A percentile compares a stretch with the other conserved stretches of the same genome.
Evolutionary conservation across 768 basidiomycete species (phyloP).

Genomic region (Baorangia bicolor): DNA sequence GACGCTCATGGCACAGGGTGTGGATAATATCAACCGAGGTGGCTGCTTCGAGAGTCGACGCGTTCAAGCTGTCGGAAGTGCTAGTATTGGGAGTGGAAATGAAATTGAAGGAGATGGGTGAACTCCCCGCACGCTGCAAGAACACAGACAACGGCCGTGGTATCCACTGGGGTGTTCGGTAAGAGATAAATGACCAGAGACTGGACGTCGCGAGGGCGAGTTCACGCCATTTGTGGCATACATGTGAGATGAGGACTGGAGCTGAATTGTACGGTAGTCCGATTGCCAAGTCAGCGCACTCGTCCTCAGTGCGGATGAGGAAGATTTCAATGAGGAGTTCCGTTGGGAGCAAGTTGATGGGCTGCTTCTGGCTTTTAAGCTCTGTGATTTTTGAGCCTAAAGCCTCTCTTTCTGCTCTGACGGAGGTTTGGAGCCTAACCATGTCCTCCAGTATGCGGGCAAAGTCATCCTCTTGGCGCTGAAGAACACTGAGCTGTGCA

Average conservation of each 20-base stretch:
- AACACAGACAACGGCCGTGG: slow-evolving; percentile 28
- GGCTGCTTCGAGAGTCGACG: slow-evolving; percentile 13
- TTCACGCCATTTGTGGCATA: slow-evolving; percentile 49
- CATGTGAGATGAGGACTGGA: slow-evolving; percentile 45
- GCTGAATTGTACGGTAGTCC: slow-evolving; percentile 32
- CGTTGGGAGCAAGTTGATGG: slow-evolving; percentile 50
- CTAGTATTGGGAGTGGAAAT: slow-evolving; percentile 17
- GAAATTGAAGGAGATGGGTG: slow-evolving; percentile 38
- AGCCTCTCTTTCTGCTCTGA: slow-evolving; percentile 33
- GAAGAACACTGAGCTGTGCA: slow-evolving; percentile 38
- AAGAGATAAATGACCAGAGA: slow-evolving; percentile 45
- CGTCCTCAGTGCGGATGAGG: slow-evolving; percentile 27
- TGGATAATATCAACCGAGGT: slow-evolving; percentile 28
- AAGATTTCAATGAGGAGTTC: slow-evolving; percentile 50
- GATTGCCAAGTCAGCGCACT: slow-evolving; percentile 21
- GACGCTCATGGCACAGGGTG: slow-evolving; percentile 19
- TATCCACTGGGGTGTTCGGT: slow-evolving; percentile 26
- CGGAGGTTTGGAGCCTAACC: slow-evolving; percentile 36
- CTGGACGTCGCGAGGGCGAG: slow-evolving; percentile 41
- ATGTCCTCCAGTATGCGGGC: slow-evolving; percentile 42
- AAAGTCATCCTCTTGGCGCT: slow-evolving; percentile 40
- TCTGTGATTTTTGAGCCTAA: slow-evolving; percentile 31
- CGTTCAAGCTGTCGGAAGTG: slow-evolving; percentile 13
- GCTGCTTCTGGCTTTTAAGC: slow-evolving; percentile 42
- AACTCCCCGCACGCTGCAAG: slow-evolving; percentile 35